Percentiles rank a stretch among this genome's conserved stretches.
Evolutionary conservation across 257 asterid species (phyloP).

Genomic region (Sherardia arvensis): DNA sequence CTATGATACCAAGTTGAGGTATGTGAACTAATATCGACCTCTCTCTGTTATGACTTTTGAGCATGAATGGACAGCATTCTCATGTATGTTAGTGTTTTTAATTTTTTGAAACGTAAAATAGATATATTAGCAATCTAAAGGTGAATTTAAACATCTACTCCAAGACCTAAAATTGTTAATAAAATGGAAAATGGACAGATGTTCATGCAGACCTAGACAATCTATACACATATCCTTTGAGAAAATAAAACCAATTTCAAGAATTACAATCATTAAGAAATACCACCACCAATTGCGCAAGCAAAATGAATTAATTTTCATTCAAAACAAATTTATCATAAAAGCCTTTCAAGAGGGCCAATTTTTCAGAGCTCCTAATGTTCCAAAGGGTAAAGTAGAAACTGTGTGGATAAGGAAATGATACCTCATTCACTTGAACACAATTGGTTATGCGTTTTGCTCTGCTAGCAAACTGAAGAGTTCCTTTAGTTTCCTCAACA

Average conservation of each 20-base stretch:
- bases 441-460: conserved; percentile 95
- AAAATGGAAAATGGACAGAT: background rate
- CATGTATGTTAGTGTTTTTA: background rate
- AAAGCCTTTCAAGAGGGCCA: background rate
- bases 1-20: background rate
- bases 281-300: background rate
- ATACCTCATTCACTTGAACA: conserved; percentile 98
- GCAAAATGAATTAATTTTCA: background rate
- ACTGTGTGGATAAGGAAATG: conserved; percentile 9
- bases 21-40: background rate
- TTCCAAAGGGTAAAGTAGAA: background rate
- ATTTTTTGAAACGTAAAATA: too few species aligned
- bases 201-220: background rate
- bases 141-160: background rate
- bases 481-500: conserved; percentile 89
- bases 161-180: background rate
- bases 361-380: background rate
- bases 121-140: background rate
- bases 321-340: background rate
- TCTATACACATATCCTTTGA: background rate
- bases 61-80: background rate
- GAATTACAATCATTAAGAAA: background rate
- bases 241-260: background rate
- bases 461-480: conserved; percentile 97
- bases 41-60: background rate